phyloP scores from a whole-genome alignment of 306 rosid genomes.

The Dryas octopetala region DNA sequence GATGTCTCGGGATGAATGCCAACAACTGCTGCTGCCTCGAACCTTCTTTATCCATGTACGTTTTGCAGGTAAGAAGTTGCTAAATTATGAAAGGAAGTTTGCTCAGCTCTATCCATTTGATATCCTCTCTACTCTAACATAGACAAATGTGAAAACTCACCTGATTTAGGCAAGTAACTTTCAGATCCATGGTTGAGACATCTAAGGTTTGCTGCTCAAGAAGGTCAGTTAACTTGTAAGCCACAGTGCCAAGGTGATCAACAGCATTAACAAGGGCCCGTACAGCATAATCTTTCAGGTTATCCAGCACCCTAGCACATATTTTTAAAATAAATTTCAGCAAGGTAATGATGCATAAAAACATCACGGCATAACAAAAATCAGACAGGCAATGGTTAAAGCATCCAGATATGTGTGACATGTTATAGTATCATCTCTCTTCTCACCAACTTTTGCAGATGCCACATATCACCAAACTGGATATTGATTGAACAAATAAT shows the following conservation, averaged over 20 bases:
- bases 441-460: not conserved
- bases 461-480: not conserved
- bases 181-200: constrained; percentile 68
- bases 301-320: constrained; percentile 70
- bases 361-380: not conserved
- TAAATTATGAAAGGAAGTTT: constrained; percentile 38
- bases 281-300: constrained; percentile 89
- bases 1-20: constrained; percentile 83
- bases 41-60: constrained; percentile 77
- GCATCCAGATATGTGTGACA: not conserved
- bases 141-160: constrained; percentile 35
- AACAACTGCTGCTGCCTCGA: constrained; percentile 81
- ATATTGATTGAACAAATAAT: not conserved
- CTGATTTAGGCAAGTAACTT: constrained; percentile 69
- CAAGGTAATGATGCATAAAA: constrained; percentile 1
- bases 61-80: constrained; percentile 78
- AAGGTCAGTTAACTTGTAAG: constrained; percentile 80
- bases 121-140: constrained; percentile 12
- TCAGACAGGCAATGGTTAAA: not conserved
- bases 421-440: not conserved
- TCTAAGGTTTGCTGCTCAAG: constrained; percentile 77
- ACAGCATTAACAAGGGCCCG: constrained; percentile 92
- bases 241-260: constrained; percentile 99
- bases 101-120: constrained; percentile 22
- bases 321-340: constrained; percentile 13